Conservation (phyloP, 306 rosid genomes). For the Glycine tomentella region DNA sequence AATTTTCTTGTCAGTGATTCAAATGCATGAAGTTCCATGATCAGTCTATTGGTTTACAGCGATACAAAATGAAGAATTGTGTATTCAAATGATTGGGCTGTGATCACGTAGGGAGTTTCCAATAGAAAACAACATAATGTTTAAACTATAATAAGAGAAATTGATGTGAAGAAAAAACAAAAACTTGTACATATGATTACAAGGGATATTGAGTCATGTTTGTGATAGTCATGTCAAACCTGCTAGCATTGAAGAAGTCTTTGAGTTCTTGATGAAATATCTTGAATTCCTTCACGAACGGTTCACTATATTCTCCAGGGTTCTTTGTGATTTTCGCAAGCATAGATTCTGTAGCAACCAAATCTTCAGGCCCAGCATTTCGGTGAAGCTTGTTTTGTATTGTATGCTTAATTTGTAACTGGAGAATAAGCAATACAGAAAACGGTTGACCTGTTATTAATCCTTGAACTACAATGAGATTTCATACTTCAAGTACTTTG, state of each 20-base stretch:
- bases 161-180: constrained; percentile 9
- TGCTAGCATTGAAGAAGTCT: constrained; percentile 99
- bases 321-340: constrained; percentile 84
- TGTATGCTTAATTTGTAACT: constrained; percentile 94
- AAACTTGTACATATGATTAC: constrained; percentile 32
- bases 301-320: constrained; percentile 83
- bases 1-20: constrained; percentile 8
- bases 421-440: constrained; percentile 45
- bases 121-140: constrained; percentile 13
- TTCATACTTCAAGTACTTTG: constrained; percentile 30
- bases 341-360: constrained; percentile 96
- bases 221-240: constrained; percentile 61
- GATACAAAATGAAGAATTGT: neutral
- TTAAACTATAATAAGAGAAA: neutral
- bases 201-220: constrained; percentile 16
- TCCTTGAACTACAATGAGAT: constrained; percentile 35
- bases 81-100: constrained; percentile 27
- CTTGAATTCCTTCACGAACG: constrained; percentile 89
- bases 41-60: neutral
- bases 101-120: constrained; percentile 29
- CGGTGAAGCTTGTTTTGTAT: constrained; percentile 99
- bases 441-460: constrained; percentile 42
- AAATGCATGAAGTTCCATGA: constrained; percentile 30
- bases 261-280: constrained; percentile 94
- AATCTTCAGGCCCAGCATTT: constrained; percentile 98